Evolutionary conservation across 1,139 yeast genomes (phyloP), one percentile per base, ranked within the genome.

Genomic region (Kluyveromyces marxianus): DNA sequence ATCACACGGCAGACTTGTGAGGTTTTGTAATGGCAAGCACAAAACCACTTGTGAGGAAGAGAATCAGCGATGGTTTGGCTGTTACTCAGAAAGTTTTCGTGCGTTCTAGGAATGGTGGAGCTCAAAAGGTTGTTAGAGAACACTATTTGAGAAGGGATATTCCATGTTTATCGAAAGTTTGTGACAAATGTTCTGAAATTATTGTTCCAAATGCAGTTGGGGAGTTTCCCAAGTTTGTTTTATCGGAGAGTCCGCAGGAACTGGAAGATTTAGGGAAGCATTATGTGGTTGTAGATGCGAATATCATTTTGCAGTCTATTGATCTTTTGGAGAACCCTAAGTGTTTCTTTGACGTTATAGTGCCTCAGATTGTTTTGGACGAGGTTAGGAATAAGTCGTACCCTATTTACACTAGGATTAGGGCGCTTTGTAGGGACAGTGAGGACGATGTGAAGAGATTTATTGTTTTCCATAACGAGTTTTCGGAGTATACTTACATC

Each of bases 311-410:
- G 49, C 87, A 83, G 61, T 95, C 96, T 5, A 90, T 94, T 52
- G 98, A 92, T 65, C 69, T 92, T 52, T 69, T 94, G 50, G 99
- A 94, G 63, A 83, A 81, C 59, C 73, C 74, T 35, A 75, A 77
- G 40, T 83, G 87, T 48, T 88, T 94, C 60, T 83, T 76, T 59
- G 97, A 94, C 67, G 96, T 90, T 25, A 83, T 94, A 47, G 70
- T 94, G 14, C 96, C 97, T 2, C 98, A 94, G 64, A 84, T 95
- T 2, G 97, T 88, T 1, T 71, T 94, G 39, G 97, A 94, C 57
- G 97, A 94, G 65, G 96, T 90, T 24, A 78, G 89, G 53, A 89
- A 88, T 62, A 74, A 85, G 59, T 86, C 96, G 39, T 78, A 82
- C 58, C 97, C 98, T 2, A 82, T 90, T 29, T 94, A 90, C 62